Conservation (phyloP, 2,329 filamentous ascomycete species). For the Microsporum ferrugineum region DNA sequence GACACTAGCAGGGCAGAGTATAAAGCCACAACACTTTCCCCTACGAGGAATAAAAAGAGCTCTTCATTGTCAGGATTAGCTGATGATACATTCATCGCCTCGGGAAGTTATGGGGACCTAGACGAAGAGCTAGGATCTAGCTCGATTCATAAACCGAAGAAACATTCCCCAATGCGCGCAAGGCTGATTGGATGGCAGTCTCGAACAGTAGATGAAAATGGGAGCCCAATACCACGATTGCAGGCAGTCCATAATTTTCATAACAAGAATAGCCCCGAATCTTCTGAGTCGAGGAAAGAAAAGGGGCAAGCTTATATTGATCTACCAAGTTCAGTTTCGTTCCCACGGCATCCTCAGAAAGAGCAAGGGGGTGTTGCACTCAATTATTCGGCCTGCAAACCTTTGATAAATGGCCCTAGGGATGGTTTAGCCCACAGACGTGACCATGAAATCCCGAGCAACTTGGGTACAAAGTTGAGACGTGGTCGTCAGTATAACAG, state of each 20-base stretch:
- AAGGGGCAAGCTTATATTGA: too few species aligned
- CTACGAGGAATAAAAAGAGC: too few species aligned
- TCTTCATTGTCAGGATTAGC: background rate
- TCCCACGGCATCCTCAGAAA: background rate
- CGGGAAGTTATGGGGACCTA: background rate
- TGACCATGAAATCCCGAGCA: background rate
- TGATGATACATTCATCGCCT: background rate
- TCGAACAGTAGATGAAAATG: conserved; percentile 27
- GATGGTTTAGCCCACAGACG: background rate
- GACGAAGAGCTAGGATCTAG: background rate
- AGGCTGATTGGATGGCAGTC: conserved; percentile 1
- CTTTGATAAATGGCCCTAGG: background rate
- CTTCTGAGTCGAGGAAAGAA: background rate
- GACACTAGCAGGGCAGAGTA: background rate
- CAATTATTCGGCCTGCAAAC: background rate
- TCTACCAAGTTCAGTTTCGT: background rate
- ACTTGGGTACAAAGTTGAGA: background rate
- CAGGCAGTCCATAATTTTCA: background rate
- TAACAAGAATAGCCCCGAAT: background rate
- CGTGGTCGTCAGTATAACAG: background rate
- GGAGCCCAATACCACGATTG: conserved; percentile 23
- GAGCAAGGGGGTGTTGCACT: background rate
- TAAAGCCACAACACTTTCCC: background rate
- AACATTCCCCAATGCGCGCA: background rate
- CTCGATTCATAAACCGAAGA: background rate